Evolutionary conservation across 2,329 filamentous ascomycete species (phyloP).

Genomic region (Nannizziopsis arthrosporioides): DNA sequence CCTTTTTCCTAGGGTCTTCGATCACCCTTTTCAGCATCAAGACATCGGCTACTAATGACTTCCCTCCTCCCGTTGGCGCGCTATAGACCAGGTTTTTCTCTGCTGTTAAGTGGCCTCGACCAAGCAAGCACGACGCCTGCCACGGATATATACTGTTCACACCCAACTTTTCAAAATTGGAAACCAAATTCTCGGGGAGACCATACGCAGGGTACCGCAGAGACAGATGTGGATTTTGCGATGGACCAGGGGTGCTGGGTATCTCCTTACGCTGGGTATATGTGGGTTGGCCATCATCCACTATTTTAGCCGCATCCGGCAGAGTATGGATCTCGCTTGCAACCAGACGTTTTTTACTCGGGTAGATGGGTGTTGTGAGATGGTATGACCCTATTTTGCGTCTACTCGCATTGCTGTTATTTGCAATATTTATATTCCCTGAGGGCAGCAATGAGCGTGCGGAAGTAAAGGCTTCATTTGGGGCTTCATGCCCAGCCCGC

Average conservation of each 20-base stretch:
- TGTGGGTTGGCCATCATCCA: slow-evolving; percentile 32
- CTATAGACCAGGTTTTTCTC: slow-evolving; percentile 65
- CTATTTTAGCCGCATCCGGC: slow-evolving; percentile 14
- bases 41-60: slow-evolving; percentile 61
- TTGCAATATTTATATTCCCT: not conserved
- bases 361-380: not conserved
- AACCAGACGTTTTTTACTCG: slow-evolving; percentile 27
- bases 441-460: slow-evolving; percentile 7
- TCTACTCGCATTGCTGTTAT: too few species aligned
- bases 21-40: slow-evolving; percentile 61
- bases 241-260: slow-evolving; percentile 24
- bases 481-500: slow-evolving; percentile 6
- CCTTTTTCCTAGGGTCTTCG: slow-evolving; percentile 52
- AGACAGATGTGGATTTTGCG: slow-evolving; percentile 41
- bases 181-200: slow-evolving; percentile 48
- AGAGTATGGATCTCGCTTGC: slow-evolving; percentile 27
- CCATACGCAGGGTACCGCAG: slow-evolving; percentile 53
- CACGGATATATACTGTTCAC: slow-evolving; percentile 65
- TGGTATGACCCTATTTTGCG: not conserved
- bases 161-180: slow-evolving; percentile 55
- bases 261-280: slow-evolving; percentile 44
- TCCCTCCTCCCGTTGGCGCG: slow-evolving; percentile 66
- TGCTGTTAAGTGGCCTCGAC: slow-evolving; percentile 53
- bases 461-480: slow-evolving; percentile 9
- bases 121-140: slow-evolving; percentile 63